These are phyloP conservation scores for Lodderomyces parapsilosis DNA, from an alignment of 1,139 yeast genomes.

Conservation along the genomic window DNA sequence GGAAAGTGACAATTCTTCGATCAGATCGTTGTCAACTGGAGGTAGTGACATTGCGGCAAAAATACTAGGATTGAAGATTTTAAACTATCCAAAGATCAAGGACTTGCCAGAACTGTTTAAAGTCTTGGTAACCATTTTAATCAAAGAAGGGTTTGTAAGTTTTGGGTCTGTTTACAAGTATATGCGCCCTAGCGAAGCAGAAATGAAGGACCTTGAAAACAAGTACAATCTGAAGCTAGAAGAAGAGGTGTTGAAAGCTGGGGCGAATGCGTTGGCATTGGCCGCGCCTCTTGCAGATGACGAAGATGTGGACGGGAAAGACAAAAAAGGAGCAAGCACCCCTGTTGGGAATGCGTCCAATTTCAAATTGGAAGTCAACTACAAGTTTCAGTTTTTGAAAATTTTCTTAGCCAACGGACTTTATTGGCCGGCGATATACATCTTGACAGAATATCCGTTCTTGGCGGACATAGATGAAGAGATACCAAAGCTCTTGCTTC, in stretches of 20 bases:
- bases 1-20: conserved; percentile 29
- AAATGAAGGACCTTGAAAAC: conserved; percentile 41
- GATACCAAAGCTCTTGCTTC: conserved; percentile 46
- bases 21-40: conserved; percentile 52
- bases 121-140: conserved; percentile 50
- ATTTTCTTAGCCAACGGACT: conserved; percentile 62
- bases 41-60: conserved; percentile 64
- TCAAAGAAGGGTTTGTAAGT: conserved; percentile 69
- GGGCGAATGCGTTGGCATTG: conserved; percentile 78
- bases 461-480: conserved; percentile 57
- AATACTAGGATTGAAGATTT: conserved; percentile 57
- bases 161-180: conserved; percentile 62
- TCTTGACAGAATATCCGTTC: conserved; percentile 63
- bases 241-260: conserved; percentile 62
- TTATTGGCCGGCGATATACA: conserved; percentile 59
- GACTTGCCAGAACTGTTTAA: conserved; percentile 46
- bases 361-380: conserved; percentile 21
- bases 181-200: conserved; percentile 46
- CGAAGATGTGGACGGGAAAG: conserved; percentile 31
- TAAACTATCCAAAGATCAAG: conserved; percentile 30
- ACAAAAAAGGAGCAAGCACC: conserved; percentile 16
- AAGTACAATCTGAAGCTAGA: conserved; percentile 53
- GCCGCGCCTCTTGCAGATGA: conserved; percentile 84
- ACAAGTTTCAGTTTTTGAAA: conserved; percentile 44
- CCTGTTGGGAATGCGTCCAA: conserved; percentile 8